Conservation (phyloP, 2,329 filamentous ascomycete genomes). For the Verticillium albo-atrum region DNA sequence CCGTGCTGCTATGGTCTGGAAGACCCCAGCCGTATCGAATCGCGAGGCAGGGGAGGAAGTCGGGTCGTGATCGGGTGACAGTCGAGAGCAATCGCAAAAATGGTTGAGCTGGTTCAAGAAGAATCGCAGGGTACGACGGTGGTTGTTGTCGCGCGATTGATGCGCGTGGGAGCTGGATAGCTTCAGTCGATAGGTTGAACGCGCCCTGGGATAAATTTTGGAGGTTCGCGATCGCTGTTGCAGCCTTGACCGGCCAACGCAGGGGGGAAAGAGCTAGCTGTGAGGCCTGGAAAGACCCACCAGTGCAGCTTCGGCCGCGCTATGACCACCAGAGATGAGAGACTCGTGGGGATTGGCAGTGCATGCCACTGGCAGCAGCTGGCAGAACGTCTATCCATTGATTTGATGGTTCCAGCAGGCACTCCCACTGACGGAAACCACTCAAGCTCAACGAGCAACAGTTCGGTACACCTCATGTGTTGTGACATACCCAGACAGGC, state of each 20-base stretch:
- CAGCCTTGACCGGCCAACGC: conserved; percentile 6
- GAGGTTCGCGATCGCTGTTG: conserved; percentile 10
- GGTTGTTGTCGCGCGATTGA: not conserved
- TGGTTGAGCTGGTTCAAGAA: not conserved
- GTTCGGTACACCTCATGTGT: too few relatives aligned
- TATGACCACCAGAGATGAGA: not conserved
- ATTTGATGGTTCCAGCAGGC: too few relatives aligned
- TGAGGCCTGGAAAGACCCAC: not conserved
- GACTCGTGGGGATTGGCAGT: too few relatives aligned
- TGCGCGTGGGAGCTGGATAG: not conserved
- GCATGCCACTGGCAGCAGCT: too few relatives aligned
- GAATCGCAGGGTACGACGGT: not conserved
- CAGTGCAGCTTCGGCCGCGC: not conserved
- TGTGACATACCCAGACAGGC: too few relatives aligned
- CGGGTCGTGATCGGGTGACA: not conserved
- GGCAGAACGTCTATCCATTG: too few relatives aligned
- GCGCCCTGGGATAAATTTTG: conserved; percentile 14
- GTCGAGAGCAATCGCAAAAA: not conserved
- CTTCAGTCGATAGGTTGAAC: conserved; percentile 5
- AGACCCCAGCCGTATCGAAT: not conserved
- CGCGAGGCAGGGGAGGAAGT: not conserved
- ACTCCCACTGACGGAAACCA: too few relatives aligned
- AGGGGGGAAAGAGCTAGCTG: conserved; percentile 1
- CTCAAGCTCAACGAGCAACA: too few relatives aligned
- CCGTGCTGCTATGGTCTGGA: not conserved